Conservation (phyloP, 1,139 yeast genomes). For the Schizosaccharomyces versatilis region DNA sequence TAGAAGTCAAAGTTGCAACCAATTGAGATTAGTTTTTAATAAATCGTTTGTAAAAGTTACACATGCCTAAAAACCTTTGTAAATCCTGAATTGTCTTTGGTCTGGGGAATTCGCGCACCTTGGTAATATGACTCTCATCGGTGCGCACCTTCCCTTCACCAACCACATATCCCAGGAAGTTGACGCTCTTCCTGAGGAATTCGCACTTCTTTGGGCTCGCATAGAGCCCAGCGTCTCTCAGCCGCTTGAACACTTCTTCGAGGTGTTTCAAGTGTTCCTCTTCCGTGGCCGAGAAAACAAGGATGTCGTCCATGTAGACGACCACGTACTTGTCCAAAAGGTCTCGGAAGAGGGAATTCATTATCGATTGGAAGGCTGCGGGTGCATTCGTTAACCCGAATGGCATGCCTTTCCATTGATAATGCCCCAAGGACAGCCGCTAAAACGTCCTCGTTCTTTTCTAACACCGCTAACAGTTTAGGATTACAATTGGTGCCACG, state of each 20-base stretch:
- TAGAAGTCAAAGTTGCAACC: no score
- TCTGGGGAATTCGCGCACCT: no score
- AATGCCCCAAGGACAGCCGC: background rate
- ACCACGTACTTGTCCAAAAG: background rate
- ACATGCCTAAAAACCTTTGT: no score
- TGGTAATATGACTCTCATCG: no score
- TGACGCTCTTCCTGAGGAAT: background rate
- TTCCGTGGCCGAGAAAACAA: background rate
- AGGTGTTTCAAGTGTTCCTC: background rate
- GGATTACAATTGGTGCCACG: no score
- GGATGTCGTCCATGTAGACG: background rate
- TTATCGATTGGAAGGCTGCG: background rate
- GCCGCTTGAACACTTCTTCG: background rate
- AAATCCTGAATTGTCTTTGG: no score
- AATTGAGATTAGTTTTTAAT: no score
- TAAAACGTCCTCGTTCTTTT: no score
- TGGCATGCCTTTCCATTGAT: background rate
- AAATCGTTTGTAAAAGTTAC: no score
- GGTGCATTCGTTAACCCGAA: background rate
- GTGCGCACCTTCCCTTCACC: no score
- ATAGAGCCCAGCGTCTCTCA: background rate
- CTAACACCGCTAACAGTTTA: no score
- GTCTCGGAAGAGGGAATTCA: background rate
- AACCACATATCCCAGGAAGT: no score
- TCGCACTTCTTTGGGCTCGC: background rate